Conservation (phyloP, 2,329 filamentous ascomycete species). For the Tolypocladium cylindrosporum region DNA sequence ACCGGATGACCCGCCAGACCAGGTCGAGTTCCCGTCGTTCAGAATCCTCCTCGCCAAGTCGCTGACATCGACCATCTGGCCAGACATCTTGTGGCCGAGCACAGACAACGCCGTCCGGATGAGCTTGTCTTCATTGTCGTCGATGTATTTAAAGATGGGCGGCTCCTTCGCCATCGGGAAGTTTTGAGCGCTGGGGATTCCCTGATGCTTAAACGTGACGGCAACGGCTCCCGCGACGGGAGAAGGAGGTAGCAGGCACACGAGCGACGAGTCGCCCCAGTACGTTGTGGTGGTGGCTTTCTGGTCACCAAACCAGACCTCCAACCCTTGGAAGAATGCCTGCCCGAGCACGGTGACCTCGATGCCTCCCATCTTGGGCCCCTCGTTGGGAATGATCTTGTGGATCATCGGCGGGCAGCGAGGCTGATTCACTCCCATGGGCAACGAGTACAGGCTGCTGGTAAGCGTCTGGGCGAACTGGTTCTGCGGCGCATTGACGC, state of each 20-base stretch:
- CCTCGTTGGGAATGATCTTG: conserved; percentile 75
- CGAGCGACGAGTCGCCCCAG: conserved; percentile 71
- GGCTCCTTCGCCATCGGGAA: conserved; percentile 29
- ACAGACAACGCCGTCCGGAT: conserved; percentile 59
- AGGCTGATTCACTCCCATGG: conserved; percentile 38
- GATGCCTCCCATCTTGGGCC: conserved; percentile 72
- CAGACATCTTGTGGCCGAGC: conserved; percentile 54
- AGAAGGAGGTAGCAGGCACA: conserved; percentile 68
- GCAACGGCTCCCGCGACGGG: conserved; percentile 56
- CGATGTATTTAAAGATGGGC: conserved; percentile 61
- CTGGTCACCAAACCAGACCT: conserved; percentile 71
- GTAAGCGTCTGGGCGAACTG: conserved; percentile 38
- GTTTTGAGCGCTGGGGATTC: conserved; percentile 25
- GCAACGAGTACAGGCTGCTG: conserved; percentile 39
- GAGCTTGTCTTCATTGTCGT: conserved; percentile 59
- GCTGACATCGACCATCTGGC: conserved; percentile 49
- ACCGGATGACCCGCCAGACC: conserved; percentile 33
- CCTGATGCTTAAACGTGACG: conserved; percentile 56
- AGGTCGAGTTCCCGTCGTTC: conserved; percentile 33
- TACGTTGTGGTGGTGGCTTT: conserved; percentile 63
- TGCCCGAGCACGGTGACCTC: conserved; percentile 80
- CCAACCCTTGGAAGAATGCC: conserved; percentile 65
- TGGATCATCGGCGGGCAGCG: conserved; percentile 52
- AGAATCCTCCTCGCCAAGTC: conserved; percentile 54
- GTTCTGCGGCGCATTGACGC: conserved; percentile 29